Evolutionary conservation across 768 basidiomycete genomes (phyloP), one percentile per base, ranked within the genome.

Genomic region (Heimioporus sp.): DNA sequence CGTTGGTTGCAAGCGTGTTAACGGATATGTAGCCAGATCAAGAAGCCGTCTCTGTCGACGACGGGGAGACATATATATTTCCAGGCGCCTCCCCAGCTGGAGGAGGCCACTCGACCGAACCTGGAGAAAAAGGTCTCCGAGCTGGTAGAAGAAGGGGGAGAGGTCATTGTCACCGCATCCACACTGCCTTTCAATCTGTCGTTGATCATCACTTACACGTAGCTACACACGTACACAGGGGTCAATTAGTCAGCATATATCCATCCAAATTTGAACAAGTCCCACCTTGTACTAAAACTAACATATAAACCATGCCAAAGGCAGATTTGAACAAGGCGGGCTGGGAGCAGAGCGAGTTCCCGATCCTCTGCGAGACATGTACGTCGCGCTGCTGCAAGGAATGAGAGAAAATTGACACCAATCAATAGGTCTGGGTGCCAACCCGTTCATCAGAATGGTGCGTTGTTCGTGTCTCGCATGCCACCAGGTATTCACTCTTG

Each of bases 371-470:
- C 68, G 93, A 96, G 72, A 92, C 90, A 66, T 95, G 93, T 89
- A 64, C 57, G 86, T 71, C 48, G 24, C 4, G 51, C 42, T 19
- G 2, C 9, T 28, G 10, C 34, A 11, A 40, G 3, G 28, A 51
- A 11, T 16, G 34, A 28, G 37, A 38, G 37, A 38, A 39, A 11
- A 32, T 45, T 65, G 28, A 65, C 46, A 35, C 41, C 21, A 13
- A 30, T 6, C 7, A 15, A 52, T 61, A 92, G 90, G 91, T 73
- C 75, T 96, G 31, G 92, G 92, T 43, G 79, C 82, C 63, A 95
- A 92, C 72, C 90, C 94, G 1, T 99, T 96, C 73, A 82, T 96
- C 47, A 83, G 92, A 58, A 98, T 98, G 94, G 94, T 93, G 57
- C 58, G 83, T 21, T 32, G 21, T 40, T 13, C 39, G 36, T 56